Base-by-base conservation (phyloP, 352 stramenopile genomes). In the Globisporangium polare region DNA sequence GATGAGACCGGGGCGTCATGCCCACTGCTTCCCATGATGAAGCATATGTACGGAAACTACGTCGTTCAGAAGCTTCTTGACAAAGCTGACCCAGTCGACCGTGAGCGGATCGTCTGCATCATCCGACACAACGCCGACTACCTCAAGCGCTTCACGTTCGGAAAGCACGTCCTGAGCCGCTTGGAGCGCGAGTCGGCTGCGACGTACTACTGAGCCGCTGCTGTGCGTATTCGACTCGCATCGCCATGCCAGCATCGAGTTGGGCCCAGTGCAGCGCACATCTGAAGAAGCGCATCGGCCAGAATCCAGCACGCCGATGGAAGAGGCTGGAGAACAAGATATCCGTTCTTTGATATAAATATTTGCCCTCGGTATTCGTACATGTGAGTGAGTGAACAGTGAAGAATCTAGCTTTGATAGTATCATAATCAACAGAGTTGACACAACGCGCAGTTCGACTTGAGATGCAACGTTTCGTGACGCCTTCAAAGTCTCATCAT, bases 21-120 rank as follows among this genome's bases (percentile, higher is more conserved):
- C 35, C 69, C 84, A 41, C 65, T 97, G n/a, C 78, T 97, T 33
- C 78, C 92, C 1, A 98, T 98, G 88, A 97, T 98, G 81, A 97
- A 96, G 70, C 93, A 98, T 74, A 96, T 96, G 69, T 98, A 98
- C 66, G 95, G 89, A 46, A 98, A 98, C 74, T 98, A 98, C 68
- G 95, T 98, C 37, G 94, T 98, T 22, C 93, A 98, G 73, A 98
- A 98, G 70, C 80, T 98, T 55, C 87, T 98, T 41, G 94, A 98
- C 61, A 86, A 95, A 24, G 89, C 90, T 3, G 84, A 97, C 63
- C 68, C 85, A 45, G 66, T 72, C 39, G 89, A 98, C 67, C 84
- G 88, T 43, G 76, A 92, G 54, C 82, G 79, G 17, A 96, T 98
- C 69, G 80, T 95, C 65, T 89, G 77, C 69, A 94, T 97, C 70